These are phyloP conservation scores for Phytophthora pinifolia DNA, from an alignment of 352 stramenopile genomes.

Conservation along the genomic window DNA sequence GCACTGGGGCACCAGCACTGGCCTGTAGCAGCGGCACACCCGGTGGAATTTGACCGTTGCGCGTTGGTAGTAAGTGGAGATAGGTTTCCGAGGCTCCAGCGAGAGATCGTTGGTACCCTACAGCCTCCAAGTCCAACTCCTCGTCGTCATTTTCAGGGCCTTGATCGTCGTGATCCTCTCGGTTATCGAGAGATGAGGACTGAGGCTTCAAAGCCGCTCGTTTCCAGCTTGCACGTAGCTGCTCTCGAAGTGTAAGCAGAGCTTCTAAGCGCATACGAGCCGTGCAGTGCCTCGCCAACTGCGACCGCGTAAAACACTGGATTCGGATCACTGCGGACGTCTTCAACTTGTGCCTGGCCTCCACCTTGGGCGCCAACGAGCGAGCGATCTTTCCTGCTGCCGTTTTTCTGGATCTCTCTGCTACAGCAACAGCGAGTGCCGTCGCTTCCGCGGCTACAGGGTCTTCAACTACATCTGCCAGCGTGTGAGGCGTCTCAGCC, in stretches of 20 bases:
- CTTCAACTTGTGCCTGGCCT: conserved; percentile 6
- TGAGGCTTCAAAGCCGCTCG: background rate
- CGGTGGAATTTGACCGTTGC: conserved; percentile 28
- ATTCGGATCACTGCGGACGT: conserved; percentile 12
- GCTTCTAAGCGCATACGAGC: conserved; percentile 2
- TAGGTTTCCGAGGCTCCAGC: conserved; percentile 13
- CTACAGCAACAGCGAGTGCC: background rate
- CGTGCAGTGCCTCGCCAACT: conserved; percentile 13
- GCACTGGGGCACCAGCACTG: conserved; percentile 19
- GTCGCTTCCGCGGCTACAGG: background rate
- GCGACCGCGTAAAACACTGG: conserved; percentile 16
- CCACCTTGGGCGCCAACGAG: conserved; percentile 13
- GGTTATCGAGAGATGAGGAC: background rate
- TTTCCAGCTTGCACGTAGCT: conserved; percentile 17
- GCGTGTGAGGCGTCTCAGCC: too few species aligned
- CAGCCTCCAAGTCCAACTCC: conserved; percentile 7
- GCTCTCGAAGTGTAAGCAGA: conserved; percentile 15
- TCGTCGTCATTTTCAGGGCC: conserved; percentile 8
- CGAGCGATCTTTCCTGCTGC: conserved; percentile 12
- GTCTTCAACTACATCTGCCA: background rate
- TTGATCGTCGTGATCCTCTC: background rate
- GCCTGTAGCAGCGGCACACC: conserved; percentile 22
- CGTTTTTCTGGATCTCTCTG: background rate
- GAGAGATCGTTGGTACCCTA: background rate
- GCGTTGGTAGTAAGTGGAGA: conserved; percentile 23